These are phyloP conservation scores for Linnemannia exigua DNA, from an alignment of 192 early-diverging fungal species.

Conservation along the genomic window DNA sequence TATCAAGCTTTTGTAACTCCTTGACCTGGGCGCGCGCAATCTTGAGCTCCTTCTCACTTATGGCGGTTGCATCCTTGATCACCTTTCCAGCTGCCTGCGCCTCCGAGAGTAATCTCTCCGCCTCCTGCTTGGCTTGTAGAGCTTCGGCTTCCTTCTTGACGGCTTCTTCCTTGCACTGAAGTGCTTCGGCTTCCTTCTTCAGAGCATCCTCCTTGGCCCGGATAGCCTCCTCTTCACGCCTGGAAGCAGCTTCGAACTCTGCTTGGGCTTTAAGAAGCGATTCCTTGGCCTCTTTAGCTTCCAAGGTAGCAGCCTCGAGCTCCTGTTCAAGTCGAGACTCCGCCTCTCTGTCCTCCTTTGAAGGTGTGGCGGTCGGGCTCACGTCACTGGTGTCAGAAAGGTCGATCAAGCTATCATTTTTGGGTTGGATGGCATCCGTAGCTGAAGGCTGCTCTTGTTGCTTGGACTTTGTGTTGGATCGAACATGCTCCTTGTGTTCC, in stretches of 20 bases:
- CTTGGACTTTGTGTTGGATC: background rate
- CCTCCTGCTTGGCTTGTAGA: conserved; percentile 16
- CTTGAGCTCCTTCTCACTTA: conserved; percentile 37
- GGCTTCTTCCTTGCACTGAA: conserved; percentile 4
- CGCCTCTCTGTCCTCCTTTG: background rate
- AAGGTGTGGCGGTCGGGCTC: background rate
- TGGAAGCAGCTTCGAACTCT: conserved; percentile 4
- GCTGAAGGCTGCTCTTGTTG: background rate
- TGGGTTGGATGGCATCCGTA: background rate
- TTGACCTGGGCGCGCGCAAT: conserved; percentile 42
- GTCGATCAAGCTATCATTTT: background rate
- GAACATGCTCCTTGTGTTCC: conserved; percentile 18
- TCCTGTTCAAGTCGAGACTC: background rate
- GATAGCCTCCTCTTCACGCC: conserved; percentile 33
- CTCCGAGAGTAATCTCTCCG: conserved; percentile 15
- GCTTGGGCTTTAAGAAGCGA: conserved; percentile 23
- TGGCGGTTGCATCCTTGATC: conserved; percentile 1
- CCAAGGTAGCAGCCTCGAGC: conserved; percentile 13
- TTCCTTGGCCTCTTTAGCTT: conserved; percentile 26
- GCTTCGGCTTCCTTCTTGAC: conserved; percentile 28
- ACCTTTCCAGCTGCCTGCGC: conserved; percentile 9
- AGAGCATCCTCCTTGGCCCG: conserved; percentile 13
- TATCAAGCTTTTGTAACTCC: conserved; percentile 42
- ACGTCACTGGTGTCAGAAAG: background rate
- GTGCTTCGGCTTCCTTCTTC: conserved; percentile 26